Conservation (phyloP, 2,329 filamentous ascomycete genomes). For the Truncatella angustata region DNA sequence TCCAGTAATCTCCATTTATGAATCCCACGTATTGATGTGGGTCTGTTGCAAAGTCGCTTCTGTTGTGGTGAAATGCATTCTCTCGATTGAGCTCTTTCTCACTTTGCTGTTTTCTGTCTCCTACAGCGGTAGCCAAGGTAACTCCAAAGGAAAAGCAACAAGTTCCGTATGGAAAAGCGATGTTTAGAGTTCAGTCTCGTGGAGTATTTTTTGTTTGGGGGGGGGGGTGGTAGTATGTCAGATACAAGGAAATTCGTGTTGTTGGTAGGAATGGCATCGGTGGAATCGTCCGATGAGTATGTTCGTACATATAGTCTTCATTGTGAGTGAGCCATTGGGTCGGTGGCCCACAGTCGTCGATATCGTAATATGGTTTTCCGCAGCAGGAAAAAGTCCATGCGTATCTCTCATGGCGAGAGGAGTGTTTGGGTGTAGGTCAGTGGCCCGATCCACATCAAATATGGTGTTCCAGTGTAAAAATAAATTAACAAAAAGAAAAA, state of each 20-base stretch:
- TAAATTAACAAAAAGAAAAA: constrained; percentile 9
- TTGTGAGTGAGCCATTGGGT: constrained; percentile 15
- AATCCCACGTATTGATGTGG: constrained; percentile 21
- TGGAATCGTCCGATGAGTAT: constrained; percentile 15
- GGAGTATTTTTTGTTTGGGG: not conserved
- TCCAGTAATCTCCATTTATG: too few species aligned
- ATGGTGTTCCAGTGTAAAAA: not conserved
- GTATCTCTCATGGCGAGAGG: constrained; percentile 12
- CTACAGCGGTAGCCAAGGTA: constrained; percentile 5
- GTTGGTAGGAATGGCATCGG: constrained; percentile 15
- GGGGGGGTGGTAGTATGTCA: constrained; percentile 12
- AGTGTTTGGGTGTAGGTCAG: not conserved
- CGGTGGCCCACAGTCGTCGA: constrained; percentile 15
- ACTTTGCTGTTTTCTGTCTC: not conserved
- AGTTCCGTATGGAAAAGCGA: constrained; percentile 9
- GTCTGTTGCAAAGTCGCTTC: constrained; percentile 14
- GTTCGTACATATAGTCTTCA: constrained; percentile 13
- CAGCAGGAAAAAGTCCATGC: constrained; percentile 12
- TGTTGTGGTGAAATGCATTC: constrained; percentile 9
- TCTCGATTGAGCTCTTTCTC: too few species aligned
- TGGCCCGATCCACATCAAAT: not conserved
- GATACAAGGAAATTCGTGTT: constrained; percentile 23
- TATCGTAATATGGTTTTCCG: constrained; percentile 10
- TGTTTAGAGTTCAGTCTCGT: constrained; percentile 6
- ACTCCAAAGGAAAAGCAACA: constrained; percentile 5